Conservation (phyloP, 345 rosid species). For the Heritiera littoralis region DNA sequence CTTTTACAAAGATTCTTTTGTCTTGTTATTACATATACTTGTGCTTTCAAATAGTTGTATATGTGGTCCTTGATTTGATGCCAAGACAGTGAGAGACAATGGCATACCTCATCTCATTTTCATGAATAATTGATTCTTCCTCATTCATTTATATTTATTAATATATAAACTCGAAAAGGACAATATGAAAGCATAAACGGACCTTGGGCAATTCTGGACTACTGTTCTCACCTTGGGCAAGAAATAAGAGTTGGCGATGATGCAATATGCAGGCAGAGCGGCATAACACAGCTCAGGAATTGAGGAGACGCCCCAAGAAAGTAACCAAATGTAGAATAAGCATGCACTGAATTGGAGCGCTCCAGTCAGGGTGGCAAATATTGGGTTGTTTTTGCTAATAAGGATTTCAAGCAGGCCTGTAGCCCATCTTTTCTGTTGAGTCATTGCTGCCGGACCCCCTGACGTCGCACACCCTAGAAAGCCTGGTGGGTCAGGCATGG, state of each 20-base stretch:
- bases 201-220: too few species aligned
- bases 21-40: too few species aligned
- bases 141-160: too few species aligned
- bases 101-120: too few species aligned
- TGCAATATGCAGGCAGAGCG: conserved; percentile 57
- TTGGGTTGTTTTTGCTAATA: conserved; percentile 42
- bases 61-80: too few species aligned
- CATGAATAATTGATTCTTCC: too few species aligned
- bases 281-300: conserved; percentile 63
- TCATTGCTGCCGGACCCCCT: conserved; percentile 39
- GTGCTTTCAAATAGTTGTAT: too few species aligned
- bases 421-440: conserved; percentile 65
- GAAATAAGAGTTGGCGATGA: conserved; percentile 56
- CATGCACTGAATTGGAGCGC: conserved; percentile 43
- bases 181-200: too few species aligned
- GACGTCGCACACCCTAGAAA: conserved; percentile 62
- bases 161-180: too few species aligned
- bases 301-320: conserved; percentile 46
- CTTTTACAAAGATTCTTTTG: too few species aligned
- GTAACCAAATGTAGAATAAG: conserved; percentile 30
- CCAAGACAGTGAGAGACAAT: too few species aligned
- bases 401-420: conserved; percentile 59
- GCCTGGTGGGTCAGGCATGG: conserved; percentile 43
- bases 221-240: conserved; percentile 51
- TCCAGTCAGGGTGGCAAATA: conserved; percentile 25